Base-by-base conservation (phyloP, 495 filamentous ascomycete genomes). In the Penicillium egyptiacum region DNA sequence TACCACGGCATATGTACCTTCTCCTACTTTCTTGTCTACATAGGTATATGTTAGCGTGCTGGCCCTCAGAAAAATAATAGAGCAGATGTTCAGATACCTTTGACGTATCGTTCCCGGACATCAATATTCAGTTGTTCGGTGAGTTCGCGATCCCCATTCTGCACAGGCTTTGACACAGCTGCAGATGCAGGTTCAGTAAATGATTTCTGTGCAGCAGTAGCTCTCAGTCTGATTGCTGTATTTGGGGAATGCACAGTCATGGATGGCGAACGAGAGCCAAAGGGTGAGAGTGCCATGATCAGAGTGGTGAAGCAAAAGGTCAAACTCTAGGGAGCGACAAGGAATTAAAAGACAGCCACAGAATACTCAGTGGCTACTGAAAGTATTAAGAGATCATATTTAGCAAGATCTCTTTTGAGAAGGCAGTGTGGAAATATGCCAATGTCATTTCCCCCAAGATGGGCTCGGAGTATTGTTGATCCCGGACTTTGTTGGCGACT, bases 1-100 rank as follows among this genome's bases (percentile, higher is more conserved):
- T 59, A 99, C 95, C 63, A 92, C 87, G 58, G 95, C 95, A 69
- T 98, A 99, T 54, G 94, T 98, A 69, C 95, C 95, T 73, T 96
- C 90, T 66, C 95, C 95, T 58, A 99, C 81, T 68, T 93, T 94
- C 67, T 87, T 88, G 68, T 88, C 91, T 92, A n/a, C n/a, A n/a
- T n/a, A 45, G 31, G 11, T 48, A 0, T 19, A 37, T 22, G 59
- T 64, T 40, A 69, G 58, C 28, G 9, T 25, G 8, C 0, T 44
- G 12, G 23, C 17, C 22, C 35, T 5, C 8, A 4, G 3, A 14
- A 26, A 26, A 17, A 17, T 8, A 16, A 16, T 42, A 23, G 5
- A 23, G 9, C 25, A 5, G 11, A 30, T 28, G n/a, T 44, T 14
- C 20, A 53, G 46, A 50, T 73, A 87, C 91, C 90, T 80, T 95